Evolutionary conservation across 2,329 filamentous ascomycete species (phyloP), one percentile per base, ranked within the genome.

Genomic region (Cladosporium sphaerospermum): DNA sequence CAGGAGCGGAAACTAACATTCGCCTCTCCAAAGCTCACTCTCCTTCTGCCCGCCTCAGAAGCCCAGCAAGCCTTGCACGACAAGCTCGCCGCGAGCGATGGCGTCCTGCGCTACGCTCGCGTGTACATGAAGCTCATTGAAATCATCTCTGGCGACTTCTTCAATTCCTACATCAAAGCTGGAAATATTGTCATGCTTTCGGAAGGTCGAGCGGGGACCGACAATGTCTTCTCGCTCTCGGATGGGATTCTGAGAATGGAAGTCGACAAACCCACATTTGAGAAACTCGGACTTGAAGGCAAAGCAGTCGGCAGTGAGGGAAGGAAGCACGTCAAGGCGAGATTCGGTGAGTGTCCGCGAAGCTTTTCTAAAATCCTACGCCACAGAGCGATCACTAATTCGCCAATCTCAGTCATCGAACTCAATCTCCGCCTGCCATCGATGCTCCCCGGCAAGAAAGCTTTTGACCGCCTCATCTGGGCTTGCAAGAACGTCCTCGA

Each of bases 111-210:
- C 44, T 95, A 88, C 74, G 80, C 80, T 32, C 79, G 81, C 55
- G 82, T 95, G 2, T 80, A 82, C 59, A 84, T 95, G 79, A 81
- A 82, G 3, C 76, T 96, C 9, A 78, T 78, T 8, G 83, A 89
- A 54, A 66, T 97, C 4, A 67, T 97, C 1, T 78, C 86, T 33
- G 81, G 82, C 1, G 80, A 84, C 0, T 95, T 96, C 62, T 90
- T 96, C 63, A 85, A 81, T n/a, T 76, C 83, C 41, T 91, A 95
- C 65, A 84, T 97, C 60, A 95, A 95, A 69, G 79, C 78, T 55
- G 87, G 88, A 4, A 84, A 89, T 64, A 74, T 95, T 45, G 69
- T 88, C 60, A 88, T 97, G 86, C 78, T 96, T 2, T 96, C 91
- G 0, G 81, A 91, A 67, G 90, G 89, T 10, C 79, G 79, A 32